These are phyloP conservation scores for Cyclotella kingstonii DNA, from an alignment of 108 stramenopile species.

Conservation along the genomic window DNA sequence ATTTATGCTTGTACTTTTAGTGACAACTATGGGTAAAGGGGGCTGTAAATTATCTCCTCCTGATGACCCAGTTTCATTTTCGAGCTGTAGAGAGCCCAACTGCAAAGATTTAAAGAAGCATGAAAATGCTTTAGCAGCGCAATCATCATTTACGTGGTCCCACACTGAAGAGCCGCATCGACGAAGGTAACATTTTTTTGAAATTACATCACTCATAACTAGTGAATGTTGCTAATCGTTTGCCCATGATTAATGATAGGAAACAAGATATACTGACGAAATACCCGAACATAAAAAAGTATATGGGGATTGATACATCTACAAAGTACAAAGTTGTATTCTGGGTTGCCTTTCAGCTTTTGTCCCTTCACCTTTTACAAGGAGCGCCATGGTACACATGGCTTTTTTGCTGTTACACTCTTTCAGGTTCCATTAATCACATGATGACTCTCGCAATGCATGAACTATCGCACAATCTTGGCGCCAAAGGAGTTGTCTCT, in stretches of 20 bases:
- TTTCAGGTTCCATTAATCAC: constrained; percentile 85
- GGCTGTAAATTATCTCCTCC: no score
- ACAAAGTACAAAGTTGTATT: constrained; percentile 64
- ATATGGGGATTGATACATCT: constrained; percentile 75
- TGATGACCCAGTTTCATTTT: no score
- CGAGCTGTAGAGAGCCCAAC: no score
- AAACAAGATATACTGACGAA: constrained; percentile 74
- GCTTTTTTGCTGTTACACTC: constrained; percentile 61
- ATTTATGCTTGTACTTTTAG: no score
- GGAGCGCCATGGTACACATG: constrained; percentile 45
- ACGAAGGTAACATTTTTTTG: constrained; percentile 28
- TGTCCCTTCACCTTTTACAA: constrained; percentile 59
- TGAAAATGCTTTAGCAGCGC: no score
- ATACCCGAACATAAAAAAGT: constrained; percentile 78
- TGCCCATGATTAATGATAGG: constrained; percentile 26
- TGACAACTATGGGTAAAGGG: no score
- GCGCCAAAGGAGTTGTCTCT: constrained; percentile 54
- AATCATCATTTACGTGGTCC: constrained; percentile 50
- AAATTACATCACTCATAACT: neutral
- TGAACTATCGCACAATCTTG: constrained; percentile 90
- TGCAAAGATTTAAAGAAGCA: no score
- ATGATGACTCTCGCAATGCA: constrained; percentile 87
- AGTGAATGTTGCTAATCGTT: no score
- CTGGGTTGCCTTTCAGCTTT: constrained; percentile 54
- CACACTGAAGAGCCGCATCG: constrained; percentile 55